Conservation (phyloP, 495 filamentous ascomycete genomes). For the Daldinia concentrica region DNA sequence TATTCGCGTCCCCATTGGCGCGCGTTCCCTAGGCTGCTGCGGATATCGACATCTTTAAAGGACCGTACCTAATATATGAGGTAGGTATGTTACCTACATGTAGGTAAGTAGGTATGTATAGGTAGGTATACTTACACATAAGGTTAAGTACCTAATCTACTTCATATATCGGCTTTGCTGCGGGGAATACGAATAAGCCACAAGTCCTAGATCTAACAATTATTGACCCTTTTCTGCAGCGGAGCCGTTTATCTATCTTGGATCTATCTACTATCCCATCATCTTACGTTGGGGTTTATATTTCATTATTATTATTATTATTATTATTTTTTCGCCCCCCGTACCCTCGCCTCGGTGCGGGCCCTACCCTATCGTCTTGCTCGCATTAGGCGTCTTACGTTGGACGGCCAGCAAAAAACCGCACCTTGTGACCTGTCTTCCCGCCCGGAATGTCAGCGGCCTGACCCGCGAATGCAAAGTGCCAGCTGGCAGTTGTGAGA, state of each 20-base stretch:
- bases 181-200: background rate
- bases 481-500: conserved; percentile 39
- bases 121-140: too few relatives aligned
- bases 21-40: conserved; percentile 26
- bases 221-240: background rate
- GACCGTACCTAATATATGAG: too few relatives aligned
- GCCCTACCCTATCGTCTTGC: conserved; percentile 11
- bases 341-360: conserved; percentile 16
- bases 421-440: conserved; percentile 35
- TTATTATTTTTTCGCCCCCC: background rate
- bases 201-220: background rate
- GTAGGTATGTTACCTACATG: background rate
- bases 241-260: conserved; percentile 8
- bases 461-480: conserved; percentile 39
- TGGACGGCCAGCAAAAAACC: conserved; percentile 32
- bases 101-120: too few relatives aligned
- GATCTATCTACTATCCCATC: background rate
- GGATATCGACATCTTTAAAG: conserved; percentile 9
- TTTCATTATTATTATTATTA: too few relatives aligned
- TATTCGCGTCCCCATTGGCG: conserved; percentile 26
- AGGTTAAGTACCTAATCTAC: conserved; percentile 7
- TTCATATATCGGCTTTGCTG: background rate
- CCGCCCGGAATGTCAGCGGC: conserved; percentile 39
- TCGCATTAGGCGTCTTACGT: conserved; percentile 41
- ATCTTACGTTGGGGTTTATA: background rate